Evolutionary conservation across 2,329 filamentous ascomycete species (phyloP), one percentile per base, ranked within the genome.

Genomic region (Hysterium pulicare): DNA sequence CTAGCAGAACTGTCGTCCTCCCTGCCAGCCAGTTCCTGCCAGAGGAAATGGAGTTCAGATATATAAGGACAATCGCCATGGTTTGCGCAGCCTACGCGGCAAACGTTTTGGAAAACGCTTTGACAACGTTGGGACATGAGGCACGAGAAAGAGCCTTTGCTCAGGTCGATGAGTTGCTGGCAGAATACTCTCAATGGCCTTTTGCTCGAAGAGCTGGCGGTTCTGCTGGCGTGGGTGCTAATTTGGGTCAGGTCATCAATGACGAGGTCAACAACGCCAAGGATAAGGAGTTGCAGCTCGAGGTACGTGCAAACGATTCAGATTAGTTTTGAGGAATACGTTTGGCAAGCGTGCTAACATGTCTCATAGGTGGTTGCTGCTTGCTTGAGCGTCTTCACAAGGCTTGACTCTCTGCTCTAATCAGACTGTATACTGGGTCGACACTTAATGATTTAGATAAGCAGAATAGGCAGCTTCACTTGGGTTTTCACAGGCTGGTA

Each of bases 41-140:
- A 46, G 91, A 96, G 67, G 87, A 88, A 57, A 84, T 95, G 70
- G 91, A 97, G 61, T 96, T 95, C 73, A 82, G 93, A 65, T 94
- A 95, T 69, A 73, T 93, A 53, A 83, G 93, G 55, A 97, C 93
- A 35, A 82, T 98, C 53, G 78, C 87, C 57, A 95, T 98, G 90
- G 89, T 98, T 41, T 98, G 93, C 72, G 93, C 91, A 39, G 91
- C 93, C 34, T 97, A 98, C 69, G 93, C 93, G 34, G 93, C 93
- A 48, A 98, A 98, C 61, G 93, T 98, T 21, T 79, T 98, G 45
- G 93, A 98, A 73, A 98, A 98, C 64, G 93, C 91, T n/a, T 74
- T 98, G 58, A 88, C 87, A 43, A 94, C 87, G 11, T 81, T 98
- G 50, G 89, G 90, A 54, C 93, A 97, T 65, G 93, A 98, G 73